A percentile compares a stretch with the other conserved stretches of the same genome.
These are phyloP conservation scores for Phytophthora constricta DNA, from an alignment of 352 stramenopile genomes.

Conservation along the genomic window DNA sequence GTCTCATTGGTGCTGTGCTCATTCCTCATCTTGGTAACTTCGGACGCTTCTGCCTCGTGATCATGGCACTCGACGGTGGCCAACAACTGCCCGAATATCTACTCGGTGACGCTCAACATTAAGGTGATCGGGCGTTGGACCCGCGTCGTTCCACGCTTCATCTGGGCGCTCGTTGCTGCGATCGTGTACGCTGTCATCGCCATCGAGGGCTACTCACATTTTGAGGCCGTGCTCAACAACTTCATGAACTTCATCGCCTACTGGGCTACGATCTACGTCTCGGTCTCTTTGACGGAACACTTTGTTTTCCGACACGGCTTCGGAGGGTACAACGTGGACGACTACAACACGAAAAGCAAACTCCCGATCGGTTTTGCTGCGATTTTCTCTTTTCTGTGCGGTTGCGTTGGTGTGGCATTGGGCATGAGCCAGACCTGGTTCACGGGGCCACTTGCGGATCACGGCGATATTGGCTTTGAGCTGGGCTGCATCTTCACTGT, in stretches of 20 bases:
- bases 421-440: constrained; percentile 58
- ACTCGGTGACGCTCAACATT: constrained; percentile 52
- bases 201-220: constrained; percentile 45
- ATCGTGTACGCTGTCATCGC: constrained; percentile 42
- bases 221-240: constrained; percentile 51
- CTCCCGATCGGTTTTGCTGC: constrained; percentile 43
- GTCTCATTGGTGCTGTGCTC: constrained; percentile 41
- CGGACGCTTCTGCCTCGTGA: constrained; percentile 47
- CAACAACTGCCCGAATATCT: constrained; percentile 57
- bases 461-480: constrained; percentile 49
- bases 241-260: constrained; percentile 64
- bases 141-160: constrained; percentile 30
- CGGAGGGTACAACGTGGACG: constrained; percentile 40
- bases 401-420: constrained; percentile 33
- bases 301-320: constrained; percentile 48
- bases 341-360: constrained; percentile 44
- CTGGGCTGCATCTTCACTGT: constrained; percentile 41
- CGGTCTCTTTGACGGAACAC: constrained; percentile 39
- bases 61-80: constrained; percentile 53
- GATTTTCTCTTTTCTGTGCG: constrained; percentile 43
- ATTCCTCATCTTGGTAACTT: constrained; percentile 43
- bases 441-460: constrained; percentile 27
- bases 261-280: constrained; percentile 45
- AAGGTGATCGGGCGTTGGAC: constrained; percentile 48
- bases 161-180: constrained; percentile 44